Base-by-base conservation (phyloP, 169 alveolate genomes). In the Babesia ovis region DNA sequence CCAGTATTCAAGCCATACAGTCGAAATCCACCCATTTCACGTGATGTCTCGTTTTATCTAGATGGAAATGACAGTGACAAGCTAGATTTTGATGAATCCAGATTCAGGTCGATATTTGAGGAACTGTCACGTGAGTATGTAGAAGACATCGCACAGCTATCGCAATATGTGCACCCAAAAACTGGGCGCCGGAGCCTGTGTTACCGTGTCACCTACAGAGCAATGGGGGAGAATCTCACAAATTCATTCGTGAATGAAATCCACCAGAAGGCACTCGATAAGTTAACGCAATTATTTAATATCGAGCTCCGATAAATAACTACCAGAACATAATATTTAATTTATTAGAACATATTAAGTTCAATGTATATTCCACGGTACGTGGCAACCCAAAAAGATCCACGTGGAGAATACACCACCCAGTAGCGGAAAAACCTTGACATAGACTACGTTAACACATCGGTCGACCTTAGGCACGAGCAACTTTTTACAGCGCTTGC, bases 381-480 rank as follows among this genome's bases (percentile, higher is more conserved):
- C 68, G 69, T 79, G 86, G 61, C 81, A 79, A 35, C 86, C 84
- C 20, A 89, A 55, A 68, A 89, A 84, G 14, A 89, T 76, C 93
- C 93, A 89, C 42, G 90, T 89, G 16, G 93, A 89, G 79, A 89
- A 81, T 3, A 89, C 53, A 27, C 90, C 86, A 3, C 92, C 92
- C 43, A 85, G 64, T 12, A 89, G 84, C 43, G 93, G 93, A 67
- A 56, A 89, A 18, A 83, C 91, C 72, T 85, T 89, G 22, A 77
- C 84, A 27, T 80, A 81, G 48, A 85, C 83, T 16, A 84, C 82
- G 70, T 68, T 81, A 34, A 91, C 80, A 31, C 86, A 82, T 54
- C 87, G 84, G 53, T 90, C 94, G 50, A 90, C 91, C 25, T 91
- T 86, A 20, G 85, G 83, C 42, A 87, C 94, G 62, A 91, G 77